A percentile compares a stretch with the other conserved stretches of the same genome.
phyloP scores from a whole-genome alignment of 78 protist species.

The slime mould (Dictyostelium discoideum) region DNA sequence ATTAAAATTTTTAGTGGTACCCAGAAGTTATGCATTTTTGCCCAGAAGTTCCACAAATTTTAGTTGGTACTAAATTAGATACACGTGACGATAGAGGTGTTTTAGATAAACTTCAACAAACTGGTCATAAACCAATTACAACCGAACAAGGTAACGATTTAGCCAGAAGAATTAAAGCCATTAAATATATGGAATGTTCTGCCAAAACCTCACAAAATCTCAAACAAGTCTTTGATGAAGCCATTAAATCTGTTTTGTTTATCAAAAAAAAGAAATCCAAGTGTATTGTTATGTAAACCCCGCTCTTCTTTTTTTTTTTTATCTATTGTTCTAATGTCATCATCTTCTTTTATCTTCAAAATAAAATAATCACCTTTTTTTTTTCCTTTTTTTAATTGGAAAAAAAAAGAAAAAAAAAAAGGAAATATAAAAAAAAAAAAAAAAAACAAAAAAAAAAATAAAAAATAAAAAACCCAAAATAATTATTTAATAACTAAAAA shows the following conservation, averaged over 20 bases:
- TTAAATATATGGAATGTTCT: conserved; percentile 94
- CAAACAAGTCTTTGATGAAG: conserved; percentile 95
- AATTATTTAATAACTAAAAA: not conserved
- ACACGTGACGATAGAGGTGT: conserved; percentile 85
- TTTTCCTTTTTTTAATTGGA: not conserved
- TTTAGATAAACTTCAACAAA: conserved; percentile 68
- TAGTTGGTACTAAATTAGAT: conserved; percentile 96
- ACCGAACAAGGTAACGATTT: conserved; percentile 84
- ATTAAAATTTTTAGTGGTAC: conserved; percentile 79
- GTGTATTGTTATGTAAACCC: conserved; percentile 52
- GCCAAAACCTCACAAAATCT: conserved; percentile 93
- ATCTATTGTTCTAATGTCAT: not conserved
- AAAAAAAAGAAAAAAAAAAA: not conserved
- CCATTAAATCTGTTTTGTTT: conserved; percentile 90
- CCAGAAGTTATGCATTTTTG: conserved; percentile 95
- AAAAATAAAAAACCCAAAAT: not conserved
- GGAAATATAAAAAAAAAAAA: not conserved
- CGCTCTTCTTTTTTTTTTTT: not conserved
- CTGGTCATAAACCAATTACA: conserved; percentile 66
- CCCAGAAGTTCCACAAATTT: conserved; percentile 92
- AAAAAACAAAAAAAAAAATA: not conserved
- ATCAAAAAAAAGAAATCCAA: conserved; percentile 64
- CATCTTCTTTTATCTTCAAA: not conserved
- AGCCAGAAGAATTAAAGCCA: conserved; percentile 85
- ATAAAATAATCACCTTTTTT: not conserved